phyloP scores from a whole-genome alignment of 345 rosid species.

The Geranium brycei region DNA sequence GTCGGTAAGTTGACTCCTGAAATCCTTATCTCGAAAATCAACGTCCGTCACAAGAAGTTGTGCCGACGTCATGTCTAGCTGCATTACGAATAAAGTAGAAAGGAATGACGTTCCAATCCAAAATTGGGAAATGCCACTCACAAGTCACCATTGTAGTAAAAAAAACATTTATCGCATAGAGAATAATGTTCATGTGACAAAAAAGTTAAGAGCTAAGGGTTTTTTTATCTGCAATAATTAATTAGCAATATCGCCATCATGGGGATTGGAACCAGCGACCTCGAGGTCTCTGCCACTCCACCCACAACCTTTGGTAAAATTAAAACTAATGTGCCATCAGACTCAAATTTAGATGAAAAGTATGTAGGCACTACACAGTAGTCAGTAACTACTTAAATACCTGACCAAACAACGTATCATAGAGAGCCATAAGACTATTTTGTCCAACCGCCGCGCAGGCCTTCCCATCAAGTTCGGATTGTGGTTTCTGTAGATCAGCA shows the following conservation, averaged over 20 bases:
- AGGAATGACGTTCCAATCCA: neutral
- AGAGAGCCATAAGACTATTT: slow-evolving; percentile 9
- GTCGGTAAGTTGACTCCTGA: slow-evolving; percentile 73
- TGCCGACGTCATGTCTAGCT: slow-evolving; percentile 93
- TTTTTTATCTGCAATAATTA: no score
- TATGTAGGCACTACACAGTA: neutral
- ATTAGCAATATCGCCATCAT: no score
- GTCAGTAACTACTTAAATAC: slow-evolving; percentile 12
- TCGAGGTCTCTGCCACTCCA: no score
- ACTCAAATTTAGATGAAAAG: neutral
- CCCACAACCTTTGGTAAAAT: neutral
- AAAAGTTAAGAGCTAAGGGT: no score
- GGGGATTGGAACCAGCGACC: no score
- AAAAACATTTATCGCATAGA: neutral
- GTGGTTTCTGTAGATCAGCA: slow-evolving; percentile 4
- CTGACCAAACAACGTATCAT: slow-evolving; percentile 83
- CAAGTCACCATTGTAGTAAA: no score
- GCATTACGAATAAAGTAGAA: slow-evolving; percentile 14
- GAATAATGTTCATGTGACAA: neutral
- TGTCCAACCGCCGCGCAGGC: slow-evolving; percentile 5
- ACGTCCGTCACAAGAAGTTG: slow-evolving; percentile 89
- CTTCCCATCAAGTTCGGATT: slow-evolving; percentile 3
- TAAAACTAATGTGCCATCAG: neutral
- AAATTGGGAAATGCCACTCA: neutral
- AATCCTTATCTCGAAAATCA: slow-evolving; percentile 66